Evolutionary conservation across 352 stramenopile species (phyloP), one percentile per base, ranked within the genome.

Genomic region (Achlya hypogyna): DNA sequence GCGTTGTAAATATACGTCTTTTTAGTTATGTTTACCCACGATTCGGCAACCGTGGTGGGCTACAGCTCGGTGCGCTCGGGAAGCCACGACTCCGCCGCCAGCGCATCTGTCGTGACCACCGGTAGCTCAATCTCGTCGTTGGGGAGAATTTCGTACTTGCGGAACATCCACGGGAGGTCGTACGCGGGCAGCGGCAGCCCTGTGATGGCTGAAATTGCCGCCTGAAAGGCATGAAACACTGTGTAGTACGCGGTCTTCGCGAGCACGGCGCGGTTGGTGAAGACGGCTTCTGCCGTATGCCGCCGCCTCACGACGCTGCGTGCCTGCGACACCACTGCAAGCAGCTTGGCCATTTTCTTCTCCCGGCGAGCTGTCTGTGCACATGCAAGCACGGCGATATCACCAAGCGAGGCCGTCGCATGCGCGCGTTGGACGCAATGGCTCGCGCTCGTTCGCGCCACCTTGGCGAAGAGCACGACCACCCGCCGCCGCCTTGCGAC

Each of bases 101-200:
- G 12, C n/a, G 2, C 38, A 10, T 45, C 38, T 45, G 38, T 45
- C 38, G 38, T 10, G 14, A 9, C 12, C 38, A 10, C 38, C 6
- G 49, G 49, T 16, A 56, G 49, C 49, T 56, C 49, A 38, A 56
- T 56, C 25, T 56, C 49, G 49, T 56, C 49, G 31, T 56, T 56
- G 12, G 49, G 49, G 1, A 56, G 49, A n/a, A 56, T 56, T 20
- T 56, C 49, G 31, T 56, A 56, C 49, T 56, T 56, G 49, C 49
- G 49, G 25, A 56, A 56, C 49, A 56, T 56, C 49, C 49, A 56
- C 25, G 49, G 49, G 2, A 56, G 31, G 49, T 56, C 49, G 49
- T 56, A 56, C 31, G 49, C 25, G 25, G 49, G 49, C 31, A 56
- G 31, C 31, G 49, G 49, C 8, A 20, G 10, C 10, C 49, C 49